Evolutionary conservation across 208 protist species (phyloP).

Genomic region (Crithidia brevicula): DNA sequence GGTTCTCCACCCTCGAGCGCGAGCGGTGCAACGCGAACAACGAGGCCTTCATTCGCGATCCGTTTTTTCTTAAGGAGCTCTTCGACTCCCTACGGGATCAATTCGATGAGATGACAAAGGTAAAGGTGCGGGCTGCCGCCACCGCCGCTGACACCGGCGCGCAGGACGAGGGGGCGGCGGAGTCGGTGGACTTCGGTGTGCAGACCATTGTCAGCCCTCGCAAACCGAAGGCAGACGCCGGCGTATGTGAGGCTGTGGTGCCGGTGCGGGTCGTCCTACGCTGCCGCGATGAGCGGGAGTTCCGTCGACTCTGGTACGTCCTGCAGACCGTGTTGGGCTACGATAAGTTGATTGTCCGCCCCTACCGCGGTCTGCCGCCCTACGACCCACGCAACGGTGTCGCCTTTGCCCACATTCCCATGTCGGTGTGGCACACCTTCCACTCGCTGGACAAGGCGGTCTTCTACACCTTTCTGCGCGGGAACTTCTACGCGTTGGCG

Average conservation of each 20-base stretch:
- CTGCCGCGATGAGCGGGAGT: constrained; percentile 49
- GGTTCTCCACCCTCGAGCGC: constrained; percentile 16
- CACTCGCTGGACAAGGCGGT: constrained; percentile 57
- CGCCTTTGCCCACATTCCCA: constrained; percentile 57
- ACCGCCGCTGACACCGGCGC: neutral
- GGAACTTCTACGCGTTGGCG: constrained; percentile 36
- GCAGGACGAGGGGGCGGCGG: neutral
- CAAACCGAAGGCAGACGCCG: neutral
- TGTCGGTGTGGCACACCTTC: constrained; percentile 53
- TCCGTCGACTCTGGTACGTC: constrained; percentile 56
- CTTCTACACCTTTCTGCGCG: constrained; percentile 55
- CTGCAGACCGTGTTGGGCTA: constrained; percentile 56
- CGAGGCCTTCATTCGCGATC: constrained; percentile 58
- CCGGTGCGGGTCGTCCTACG: constrained; percentile 37
- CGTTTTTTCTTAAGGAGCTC: constrained; percentile 61
- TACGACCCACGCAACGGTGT: constrained; percentile 72
- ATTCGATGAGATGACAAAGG: constrained; percentile 39
- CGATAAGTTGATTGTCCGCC: constrained; percentile 50
- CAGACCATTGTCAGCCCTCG: constrained; percentile 18
- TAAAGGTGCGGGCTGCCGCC: constrained; percentile 10
- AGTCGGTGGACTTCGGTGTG: constrained; percentile 5
- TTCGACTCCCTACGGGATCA: constrained; percentile 61
- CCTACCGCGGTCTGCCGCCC: constrained; percentile 55
- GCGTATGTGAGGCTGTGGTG: neutral
- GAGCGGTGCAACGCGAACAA: constrained; percentile 26